Base-by-base conservation (phyloP, 192 early-diverging fungal genomes). In the Mortierella hygrophila region DNA sequence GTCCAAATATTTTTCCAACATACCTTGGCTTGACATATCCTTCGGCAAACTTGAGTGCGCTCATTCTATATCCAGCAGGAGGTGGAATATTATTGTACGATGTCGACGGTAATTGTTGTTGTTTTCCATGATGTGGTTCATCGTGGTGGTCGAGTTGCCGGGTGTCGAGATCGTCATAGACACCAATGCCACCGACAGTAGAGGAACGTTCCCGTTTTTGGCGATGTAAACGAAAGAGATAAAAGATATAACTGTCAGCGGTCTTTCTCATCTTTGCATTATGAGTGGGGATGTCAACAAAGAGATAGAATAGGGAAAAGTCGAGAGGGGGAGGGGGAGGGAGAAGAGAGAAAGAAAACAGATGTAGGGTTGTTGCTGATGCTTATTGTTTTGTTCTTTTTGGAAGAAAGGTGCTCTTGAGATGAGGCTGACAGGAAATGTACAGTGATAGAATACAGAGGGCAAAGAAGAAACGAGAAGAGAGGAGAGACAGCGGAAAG, bases 21-120 rank as follows among this genome's bases (percentile, higher is more conserved):
- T 80, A 86, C 83, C 57, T 80, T 73, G 84, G 84, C 47, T 86
- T 81, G 38, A 81, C 70, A n/a, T 77, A 86, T 35, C 79, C 84
- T 70, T 81, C 84, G 42, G 75, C 44, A 52, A 86, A 86, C 41
- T 74, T 80, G 35, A 81, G 75, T 29, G 76, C 70, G 23, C 74
- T 80, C 74, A 80, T 80, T 47, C 16, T 77, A 46, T 46, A 7
- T 15, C 29, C 49, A 38, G 26, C n/a, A 15, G 69, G 47, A 77
- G 41, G 63, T 32, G 8, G 49, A 26, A 21, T 63, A 13, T 46
- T 13, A 15, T 46, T 46, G 44, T 29, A 18, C 37, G 75, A 42
- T 40, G 38, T 40, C 38, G 23, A 40, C 35, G 35, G 35, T 35
- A 35, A 35, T 71, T 63, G 37, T n/a, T 29, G 60, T 32, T 65